These are phyloP conservation scores for Xanthoconium purpureum DNA, from an alignment of 768 basidiomycete genomes.

Conservation along the genomic window DNA sequence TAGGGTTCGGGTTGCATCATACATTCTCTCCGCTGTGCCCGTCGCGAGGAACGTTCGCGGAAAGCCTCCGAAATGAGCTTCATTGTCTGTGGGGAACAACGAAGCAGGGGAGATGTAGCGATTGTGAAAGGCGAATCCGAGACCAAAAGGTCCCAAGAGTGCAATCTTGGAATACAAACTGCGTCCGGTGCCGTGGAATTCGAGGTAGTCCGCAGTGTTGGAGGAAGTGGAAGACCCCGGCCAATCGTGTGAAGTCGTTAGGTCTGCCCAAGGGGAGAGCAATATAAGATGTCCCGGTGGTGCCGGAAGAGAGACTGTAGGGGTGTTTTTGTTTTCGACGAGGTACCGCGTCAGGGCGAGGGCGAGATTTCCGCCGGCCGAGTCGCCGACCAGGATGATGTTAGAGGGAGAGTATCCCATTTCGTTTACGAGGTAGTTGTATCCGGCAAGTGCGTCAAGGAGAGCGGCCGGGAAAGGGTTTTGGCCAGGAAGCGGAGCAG, in stretches of 20 bases:
- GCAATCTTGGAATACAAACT: conserved; percentile 37
- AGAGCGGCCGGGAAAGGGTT: conserved; percentile 75
- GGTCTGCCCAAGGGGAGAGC: conserved; percentile 57
- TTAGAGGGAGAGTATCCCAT: conserved; percentile 56
- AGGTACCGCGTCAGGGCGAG: conserved; percentile 62
- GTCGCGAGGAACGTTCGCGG: conserved; percentile 58
- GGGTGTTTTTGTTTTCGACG: conserved; percentile 41
- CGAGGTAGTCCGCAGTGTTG: conserved; percentile 33
- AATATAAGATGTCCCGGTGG: conserved; percentile 50
- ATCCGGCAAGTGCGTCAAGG: conserved; percentile 71
- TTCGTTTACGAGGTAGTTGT: conserved; percentile 59
- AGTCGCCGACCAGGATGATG: conserved; percentile 71
- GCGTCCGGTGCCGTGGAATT: conserved; percentile 6
- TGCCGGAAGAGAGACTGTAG: conserved; percentile 34
- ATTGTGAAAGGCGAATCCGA: conserved; percentile 44
- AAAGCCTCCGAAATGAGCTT: conserved; percentile 50
- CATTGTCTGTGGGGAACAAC: conserved; percentile 30
- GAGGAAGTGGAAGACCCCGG: conserved; percentile 38
- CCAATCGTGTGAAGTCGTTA: conserved; percentile 36
- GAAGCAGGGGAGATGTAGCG: conserved; percentile 62
- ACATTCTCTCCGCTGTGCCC: conserved; percentile 56
- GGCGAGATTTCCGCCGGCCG: conserved; percentile 73
- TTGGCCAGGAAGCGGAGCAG: conserved; percentile 37
- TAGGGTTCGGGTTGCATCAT: conserved; percentile 50
- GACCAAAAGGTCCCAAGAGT: conserved; percentile 48